Evolutionary conservation across 345 rosid genomes (phyloP).

Genomic region (Ailanthus altissimus): DNA sequence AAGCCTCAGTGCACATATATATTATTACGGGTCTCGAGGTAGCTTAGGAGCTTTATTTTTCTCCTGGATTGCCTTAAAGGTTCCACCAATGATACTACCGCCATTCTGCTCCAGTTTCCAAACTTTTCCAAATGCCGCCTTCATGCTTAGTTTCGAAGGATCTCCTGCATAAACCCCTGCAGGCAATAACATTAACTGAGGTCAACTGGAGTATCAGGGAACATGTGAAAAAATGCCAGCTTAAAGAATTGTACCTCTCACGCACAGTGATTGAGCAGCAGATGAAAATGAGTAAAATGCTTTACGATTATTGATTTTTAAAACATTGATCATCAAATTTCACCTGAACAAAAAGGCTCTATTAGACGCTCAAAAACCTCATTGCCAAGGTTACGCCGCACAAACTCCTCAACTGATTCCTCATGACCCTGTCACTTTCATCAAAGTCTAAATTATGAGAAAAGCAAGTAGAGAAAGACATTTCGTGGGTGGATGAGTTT

Average conservation of each 20-base stretch:
- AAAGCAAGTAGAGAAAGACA: slow-evolving; percentile 23
- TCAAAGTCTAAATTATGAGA: slow-evolving; percentile 57
- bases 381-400: slow-evolving; percentile 84
- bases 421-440: slow-evolving; percentile 92
- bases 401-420: slow-evolving; percentile 96
- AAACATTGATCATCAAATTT: neutral
- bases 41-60: slow-evolving; percentile 62
- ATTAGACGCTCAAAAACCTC: slow-evolving; percentile 95
- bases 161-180: slow-evolving; percentile 95
- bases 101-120: slow-evolving; percentile 94
- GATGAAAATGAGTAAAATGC: neutral
- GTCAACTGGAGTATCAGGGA: neutral
- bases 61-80: slow-evolving; percentile 77
- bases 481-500: neutral
- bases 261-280: neutral
- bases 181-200: neutral
- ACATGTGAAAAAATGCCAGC: neutral
- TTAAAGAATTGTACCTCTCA: neutral
- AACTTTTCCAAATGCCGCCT: slow-evolving; percentile 94
- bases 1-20: slow-evolving; percentile 25
- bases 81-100: slow-evolving; percentile 84
- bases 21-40: slow-evolving; percentile 76
- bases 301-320: neutral
- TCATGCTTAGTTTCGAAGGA: slow-evolving; percentile 91
- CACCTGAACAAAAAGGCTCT: slow-evolving; percentile 98